A percentile compares a stretch with the other conserved stretches of the same genome.
Conservation (phyloP, 495 filamentous ascomycete genomes). For the Hypoxylon trugodes region DNA sequence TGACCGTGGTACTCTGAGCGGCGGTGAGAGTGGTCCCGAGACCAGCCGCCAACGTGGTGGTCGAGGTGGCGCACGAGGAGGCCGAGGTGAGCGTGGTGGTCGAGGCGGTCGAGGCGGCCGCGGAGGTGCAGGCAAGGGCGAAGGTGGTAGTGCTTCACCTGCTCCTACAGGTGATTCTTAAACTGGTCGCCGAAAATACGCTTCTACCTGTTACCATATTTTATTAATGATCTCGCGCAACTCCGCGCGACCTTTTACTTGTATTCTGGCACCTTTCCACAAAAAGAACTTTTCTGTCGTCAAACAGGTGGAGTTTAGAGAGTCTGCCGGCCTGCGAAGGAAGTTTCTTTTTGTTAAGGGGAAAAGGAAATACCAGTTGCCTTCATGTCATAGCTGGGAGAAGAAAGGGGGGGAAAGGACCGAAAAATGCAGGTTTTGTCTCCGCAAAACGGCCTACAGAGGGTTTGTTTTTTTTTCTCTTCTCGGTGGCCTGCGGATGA, state of each 20-base stretch:
- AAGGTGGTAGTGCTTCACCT: conserved; percentile 59
- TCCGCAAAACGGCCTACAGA: too few species aligned
- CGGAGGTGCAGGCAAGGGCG: conserved; percentile 66
- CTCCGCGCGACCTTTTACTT: conserved; percentile 34
- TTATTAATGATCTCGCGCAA: conserved; percentile 45
- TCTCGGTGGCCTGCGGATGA: conserved; percentile 7
- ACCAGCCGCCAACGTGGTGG: conserved; percentile 69
- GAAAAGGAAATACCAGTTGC: conserved; percentile 24
- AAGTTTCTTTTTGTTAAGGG: conserved; percentile 21
- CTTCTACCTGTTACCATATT: conserved; percentile 14
- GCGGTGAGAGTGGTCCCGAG: conserved; percentile 82
- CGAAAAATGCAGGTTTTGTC: too few species aligned
- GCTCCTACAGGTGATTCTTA: conserved; percentile 61
- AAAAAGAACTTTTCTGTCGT: conserved; percentile 44
- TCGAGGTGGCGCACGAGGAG: conserved; percentile 66
- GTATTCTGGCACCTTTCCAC: conserved; percentile 37
- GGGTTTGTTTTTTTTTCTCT: conserved; percentile 7
- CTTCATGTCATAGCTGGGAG: conserved; percentile 21
- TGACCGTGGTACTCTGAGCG: conserved; percentile 51
- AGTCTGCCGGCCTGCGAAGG: conserved; percentile 38
- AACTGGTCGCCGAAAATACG: conserved; percentile 24
- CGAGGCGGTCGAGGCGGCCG: conserved; percentile 66
- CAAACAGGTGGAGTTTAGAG: conserved; percentile 40
- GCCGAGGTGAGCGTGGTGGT: conserved; percentile 60
- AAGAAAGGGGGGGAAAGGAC: background rate